Percentiles rank a stretch among this genome's conserved stretches.
phyloP scores from a whole-genome alignment of 192 early-diverging fungal genomes.

The Globomyces pollinis-pini region DNA sequence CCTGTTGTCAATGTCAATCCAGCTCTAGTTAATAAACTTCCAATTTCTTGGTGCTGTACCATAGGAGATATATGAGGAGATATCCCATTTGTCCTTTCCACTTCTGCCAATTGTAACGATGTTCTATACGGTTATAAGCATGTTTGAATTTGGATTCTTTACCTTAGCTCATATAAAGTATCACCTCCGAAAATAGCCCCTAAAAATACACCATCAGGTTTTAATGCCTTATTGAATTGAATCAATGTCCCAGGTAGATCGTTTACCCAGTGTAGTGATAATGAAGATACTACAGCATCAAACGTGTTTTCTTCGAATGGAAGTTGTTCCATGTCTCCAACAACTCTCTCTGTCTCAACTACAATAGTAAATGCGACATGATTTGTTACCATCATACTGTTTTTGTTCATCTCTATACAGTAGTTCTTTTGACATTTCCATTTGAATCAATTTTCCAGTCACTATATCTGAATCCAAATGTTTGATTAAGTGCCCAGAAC shows the following conservation, averaged over 20 bases:
- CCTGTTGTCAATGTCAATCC: constrained; percentile 84
- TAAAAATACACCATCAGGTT: constrained; percentile 90
- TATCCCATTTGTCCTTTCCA: constrained; percentile 85
- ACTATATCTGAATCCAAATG: constrained; percentile 72
- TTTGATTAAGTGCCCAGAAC: constrained; percentile 81
- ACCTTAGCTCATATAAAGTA: constrained; percentile 88
- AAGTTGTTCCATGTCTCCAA: constrained; percentile 78
- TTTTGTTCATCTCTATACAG: constrained; percentile 5
- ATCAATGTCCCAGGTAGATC: constrained; percentile 86
- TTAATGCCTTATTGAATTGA: constrained; percentile 70
- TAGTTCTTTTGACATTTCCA: constrained; percentile 64
- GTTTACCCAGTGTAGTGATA: constrained; percentile 94
- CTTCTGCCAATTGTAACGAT: constrained; percentile 81
- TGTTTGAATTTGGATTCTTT: too few relatives aligned
- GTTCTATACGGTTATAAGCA: constrained; percentile 44
- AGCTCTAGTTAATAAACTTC: constrained; percentile 68
- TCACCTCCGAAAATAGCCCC: constrained; percentile 92
- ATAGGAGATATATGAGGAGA: constrained; percentile 85
- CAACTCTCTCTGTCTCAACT: constrained; percentile 67
- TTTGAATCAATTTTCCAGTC: constrained; percentile 73
- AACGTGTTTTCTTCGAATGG: constrained; percentile 77
- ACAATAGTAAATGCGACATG: neutral
- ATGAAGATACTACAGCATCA: constrained; percentile 78
- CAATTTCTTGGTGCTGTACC: constrained; percentile 61
- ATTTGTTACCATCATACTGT: constrained; percentile 43